phyloP scores from a whole-genome alignment of 495 filamentous ascomycete genomes.

The Xylaria flabelliformis region DNA sequence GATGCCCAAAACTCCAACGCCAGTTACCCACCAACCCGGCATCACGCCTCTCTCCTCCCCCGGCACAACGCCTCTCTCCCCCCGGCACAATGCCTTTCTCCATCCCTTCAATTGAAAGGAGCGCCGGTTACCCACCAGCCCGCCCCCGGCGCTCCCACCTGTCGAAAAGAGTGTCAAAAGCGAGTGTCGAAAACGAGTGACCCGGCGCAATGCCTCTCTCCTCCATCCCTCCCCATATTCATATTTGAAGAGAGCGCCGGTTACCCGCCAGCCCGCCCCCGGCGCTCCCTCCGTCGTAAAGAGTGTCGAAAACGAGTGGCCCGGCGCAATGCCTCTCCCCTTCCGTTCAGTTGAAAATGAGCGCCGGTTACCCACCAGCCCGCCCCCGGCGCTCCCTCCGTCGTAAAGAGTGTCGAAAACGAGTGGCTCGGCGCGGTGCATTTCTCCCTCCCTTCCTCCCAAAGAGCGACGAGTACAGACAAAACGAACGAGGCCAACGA shows the following conservation, averaged over 20 bases:
- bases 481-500: background rate
- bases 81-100: background rate
- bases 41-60: background rate
- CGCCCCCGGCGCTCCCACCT: too few relatives aligned
- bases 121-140: too few relatives aligned
- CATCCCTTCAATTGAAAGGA: background rate
- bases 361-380: slow-evolving; percentile 9
- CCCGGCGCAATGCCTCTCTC: background rate
- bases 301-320: background rate
- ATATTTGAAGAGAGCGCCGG: background rate
- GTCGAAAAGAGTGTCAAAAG: too few relatives aligned
- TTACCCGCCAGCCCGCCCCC: slow-evolving; percentile 7
- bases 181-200: background rate
- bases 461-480: background rate
- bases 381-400: slow-evolving; percentile 9
- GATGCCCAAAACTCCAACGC: background rate
- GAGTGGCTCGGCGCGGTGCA: slow-evolving; percentile 3
- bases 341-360: background rate
- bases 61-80: background rate
- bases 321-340: background rate
- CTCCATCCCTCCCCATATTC: background rate
- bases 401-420: slow-evolving; percentile 1
- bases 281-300: slow-evolving; percentile 5
- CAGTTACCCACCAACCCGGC: slow-evolving; percentile 10
- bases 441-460: slow-evolving; percentile 15